Conservation (phyloP, 306 rosid species). For the Citrullus colocynthis region DNA sequence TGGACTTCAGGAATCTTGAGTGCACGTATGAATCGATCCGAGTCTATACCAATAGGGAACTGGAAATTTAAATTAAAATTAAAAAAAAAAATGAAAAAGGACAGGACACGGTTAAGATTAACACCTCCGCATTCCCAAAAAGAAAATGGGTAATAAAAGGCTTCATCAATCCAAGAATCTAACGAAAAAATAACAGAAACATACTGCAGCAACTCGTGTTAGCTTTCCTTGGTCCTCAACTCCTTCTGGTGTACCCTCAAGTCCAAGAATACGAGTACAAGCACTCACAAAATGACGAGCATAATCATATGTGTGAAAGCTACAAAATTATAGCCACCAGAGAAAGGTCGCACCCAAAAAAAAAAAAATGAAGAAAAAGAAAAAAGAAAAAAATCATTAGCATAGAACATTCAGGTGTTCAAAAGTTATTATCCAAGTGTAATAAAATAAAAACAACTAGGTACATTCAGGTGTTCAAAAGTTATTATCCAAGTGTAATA, state of each 20-base stretch:
- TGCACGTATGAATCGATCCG: constrained; percentile 60
- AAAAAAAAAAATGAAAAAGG: neutral
- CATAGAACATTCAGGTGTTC: neutral
- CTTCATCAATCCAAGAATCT: neutral
- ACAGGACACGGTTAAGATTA: neutral
- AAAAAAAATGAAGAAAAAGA: too few relatives aligned
- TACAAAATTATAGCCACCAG: constrained; percentile 17
- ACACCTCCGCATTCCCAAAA: neutral
- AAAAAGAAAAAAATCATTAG: neutral
- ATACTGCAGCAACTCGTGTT: constrained; percentile 84
- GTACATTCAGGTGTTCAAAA: neutral
- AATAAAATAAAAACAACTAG: neutral
- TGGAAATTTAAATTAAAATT: constrained; percentile 25
- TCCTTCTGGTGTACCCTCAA: constrained; percentile 87
- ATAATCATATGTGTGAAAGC: constrained; percentile 86
- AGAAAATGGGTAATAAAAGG: neutral
- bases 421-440: neutral
- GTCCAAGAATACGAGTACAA: constrained; percentile 81
- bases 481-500: neutral
- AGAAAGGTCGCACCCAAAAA: neutral
- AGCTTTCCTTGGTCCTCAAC: constrained; percentile 86
- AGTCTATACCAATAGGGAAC: constrained; percentile 93
- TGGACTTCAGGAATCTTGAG: constrained; percentile 43
- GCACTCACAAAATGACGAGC: constrained; percentile 91
- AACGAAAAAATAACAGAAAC: constrained; percentile 10